Conservation (phyloP, 2,329 filamentous ascomycete species). For the Penicillium verrucosum region DNA sequence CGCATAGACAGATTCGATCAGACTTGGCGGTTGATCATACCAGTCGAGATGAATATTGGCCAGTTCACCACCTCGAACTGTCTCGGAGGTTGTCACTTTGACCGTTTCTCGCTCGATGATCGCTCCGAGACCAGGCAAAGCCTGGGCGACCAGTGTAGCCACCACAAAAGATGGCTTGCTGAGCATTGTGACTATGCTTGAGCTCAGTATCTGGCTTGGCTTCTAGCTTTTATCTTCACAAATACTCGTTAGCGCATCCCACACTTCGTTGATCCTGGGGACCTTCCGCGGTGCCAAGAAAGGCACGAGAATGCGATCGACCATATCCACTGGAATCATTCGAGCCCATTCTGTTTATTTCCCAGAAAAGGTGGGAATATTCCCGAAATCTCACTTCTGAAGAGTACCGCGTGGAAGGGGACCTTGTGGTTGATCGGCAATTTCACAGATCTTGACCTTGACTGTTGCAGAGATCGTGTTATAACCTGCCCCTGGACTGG, state of each 20-base stretch:
- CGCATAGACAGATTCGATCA: slow-evolving; percentile 6
- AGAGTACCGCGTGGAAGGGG: slow-evolving; percentile 7
- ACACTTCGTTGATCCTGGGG: not conserved
- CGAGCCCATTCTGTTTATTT: not conserved
- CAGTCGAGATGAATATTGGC: slow-evolving; percentile 10
- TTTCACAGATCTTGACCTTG: not conserved
- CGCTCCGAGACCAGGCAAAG: not conserved
- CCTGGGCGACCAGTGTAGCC: not conserved
- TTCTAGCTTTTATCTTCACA: not conserved
- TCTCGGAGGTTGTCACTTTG: slow-evolving; percentile 6
- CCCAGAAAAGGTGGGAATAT: not conserved
- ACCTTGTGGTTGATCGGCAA: slow-evolving; percentile 1
- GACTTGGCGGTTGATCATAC: not conserved
- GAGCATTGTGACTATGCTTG: not conserved
- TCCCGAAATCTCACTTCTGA: not conserved
- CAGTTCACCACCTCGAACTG: slow-evolving; percentile 6
- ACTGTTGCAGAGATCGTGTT: too few relatives aligned
- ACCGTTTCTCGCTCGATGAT: not conserved
- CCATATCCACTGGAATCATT: not conserved
- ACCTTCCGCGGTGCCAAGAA: slow-evolving; percentile 8
- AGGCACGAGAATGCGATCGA: not conserved
- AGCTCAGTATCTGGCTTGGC: not conserved
- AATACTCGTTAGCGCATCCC: not conserved
- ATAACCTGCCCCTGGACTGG: too few relatives aligned
- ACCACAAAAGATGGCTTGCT: not conserved